Evolutionary conservation across 2,329 filamentous ascomycete genomes (phyloP), one percentile per base, ranked within the genome.

Genomic region (Calonectria naviculata): DNA sequence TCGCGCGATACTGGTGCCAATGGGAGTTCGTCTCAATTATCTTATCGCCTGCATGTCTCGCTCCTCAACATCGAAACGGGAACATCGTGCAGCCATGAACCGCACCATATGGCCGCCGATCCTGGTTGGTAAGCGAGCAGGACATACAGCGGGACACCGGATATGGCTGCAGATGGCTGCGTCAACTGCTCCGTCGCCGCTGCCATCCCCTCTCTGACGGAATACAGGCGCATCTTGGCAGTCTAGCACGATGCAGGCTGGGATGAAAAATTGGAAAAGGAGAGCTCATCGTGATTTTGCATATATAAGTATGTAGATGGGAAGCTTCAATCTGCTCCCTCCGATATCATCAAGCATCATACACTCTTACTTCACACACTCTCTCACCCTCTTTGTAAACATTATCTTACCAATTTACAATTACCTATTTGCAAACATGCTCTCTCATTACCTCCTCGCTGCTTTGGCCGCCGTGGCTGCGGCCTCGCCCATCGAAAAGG

Each of bases 131-230:
- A 49, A 42, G 54, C 65, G 41, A 41, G 21, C n/a, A 34, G 36
- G 34, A 46, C 58, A 56, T 26, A 41, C 28, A 46, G 41, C 65
- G 65, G 64, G 52, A 67, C 52, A 19, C 29, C 38, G 64, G 52
- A 34, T n/a, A 49, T 31, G 54, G 54, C 65, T 49, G 65, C 64
- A 67, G 56, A n/a, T 49, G 41, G 41, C 52, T 49, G 65, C 65
- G 28, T 67, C 54, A 47, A 67, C 36, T 31, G 17, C 26, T 61
- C 41, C 15, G 12, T 46, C 41, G 17, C 29, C 38, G 34, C 15
- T 61, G 21, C 36, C 26, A 42, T 49, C 52, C 41, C 36, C 41
- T 38, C 34, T 46, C 38, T 41, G 49, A 52, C 65, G 65, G 52
- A 67, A 19, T 29, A 17, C 49, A n/a, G 52, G 41, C 38, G 54